Evolutionary conservation across 305 asterid species (phyloP).

Genomic region (Fraxinus nigra): DNA sequence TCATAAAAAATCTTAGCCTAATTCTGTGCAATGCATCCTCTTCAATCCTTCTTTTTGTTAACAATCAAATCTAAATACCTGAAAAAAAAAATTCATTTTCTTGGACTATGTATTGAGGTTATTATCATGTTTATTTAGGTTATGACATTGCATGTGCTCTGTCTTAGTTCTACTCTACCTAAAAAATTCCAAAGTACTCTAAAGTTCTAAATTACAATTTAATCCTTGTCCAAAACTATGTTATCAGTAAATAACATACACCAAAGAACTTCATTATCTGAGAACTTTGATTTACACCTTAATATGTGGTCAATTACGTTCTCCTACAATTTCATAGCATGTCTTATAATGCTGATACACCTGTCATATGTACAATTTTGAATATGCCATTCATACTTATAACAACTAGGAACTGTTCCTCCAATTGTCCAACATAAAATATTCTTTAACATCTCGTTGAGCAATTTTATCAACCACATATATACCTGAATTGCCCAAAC

Average conservation of each 20-base stretch:
- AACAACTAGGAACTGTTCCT: no score
- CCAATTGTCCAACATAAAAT: background rate
- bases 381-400: background rate
- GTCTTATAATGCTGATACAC: background rate
- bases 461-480: background rate
- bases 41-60: background rate
- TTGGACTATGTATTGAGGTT: background rate
- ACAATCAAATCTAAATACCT: background rate
- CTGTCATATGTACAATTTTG: background rate
- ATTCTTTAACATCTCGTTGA: background rate
- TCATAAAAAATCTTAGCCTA: background rate
- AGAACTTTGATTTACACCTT: background rate
- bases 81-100: background rate
- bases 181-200: background rate
- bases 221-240: background rate
- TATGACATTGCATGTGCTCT: background rate
- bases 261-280: background rate
- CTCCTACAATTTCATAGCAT: background rate
- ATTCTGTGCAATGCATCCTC: background rate
- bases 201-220: background rate
- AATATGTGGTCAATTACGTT: background rate
- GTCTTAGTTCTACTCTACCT: background rate
- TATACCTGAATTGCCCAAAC: background rate
- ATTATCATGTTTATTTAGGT: no score
- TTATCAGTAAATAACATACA: background rate